phyloP scores from a whole-genome alignment of 768 basidiomycete species.

The Hygrophorus russula region DNA sequence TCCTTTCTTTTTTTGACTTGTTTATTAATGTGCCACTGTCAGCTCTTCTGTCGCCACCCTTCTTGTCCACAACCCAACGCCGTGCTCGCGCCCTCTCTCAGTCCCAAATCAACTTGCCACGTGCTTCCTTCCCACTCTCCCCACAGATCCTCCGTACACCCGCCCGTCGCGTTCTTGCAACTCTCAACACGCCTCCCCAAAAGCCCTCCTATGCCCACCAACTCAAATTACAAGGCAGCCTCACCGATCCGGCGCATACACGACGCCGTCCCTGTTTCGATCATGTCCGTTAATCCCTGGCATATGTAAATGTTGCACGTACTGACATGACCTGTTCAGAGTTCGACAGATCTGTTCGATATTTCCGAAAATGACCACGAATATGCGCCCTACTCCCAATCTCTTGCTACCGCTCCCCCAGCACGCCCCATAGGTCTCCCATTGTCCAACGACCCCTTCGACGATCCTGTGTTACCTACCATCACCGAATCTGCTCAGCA shows the following conservation, averaged over 20 bases:
- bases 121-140: constrained; percentile 20
- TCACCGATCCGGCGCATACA: constrained; percentile 58
- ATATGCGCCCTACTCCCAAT: constrained; percentile 24
- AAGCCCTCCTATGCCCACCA: constrained; percentile 43
- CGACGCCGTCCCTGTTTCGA: constrained; percentile 20
- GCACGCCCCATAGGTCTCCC: constrained; percentile 1
- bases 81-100: constrained; percentile 41
- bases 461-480: background rate
- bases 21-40: constrained; percentile 6
- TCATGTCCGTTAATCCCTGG: constrained; percentile 3
- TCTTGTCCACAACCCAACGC: constrained; percentile 38
- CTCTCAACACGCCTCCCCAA: constrained; percentile 56
- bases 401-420: constrained; percentile 5
- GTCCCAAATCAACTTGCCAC: constrained; percentile 35
- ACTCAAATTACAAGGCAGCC: constrained; percentile 56
- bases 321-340: background rate
- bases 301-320: no score
- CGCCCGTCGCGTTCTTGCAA: constrained; percentile 17
- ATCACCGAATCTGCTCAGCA: constrained; percentile 1
- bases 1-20: background rate
- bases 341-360: constrained; percentile 50
- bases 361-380: constrained; percentile 66
- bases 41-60: constrained; percentile 44
- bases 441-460: constrained; percentile 4
- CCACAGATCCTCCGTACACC: constrained; percentile 20